These are phyloP conservation scores for Phytophthora vignae DNA, from an alignment of 352 stramenopile species.

Conservation along the genomic window DNA sequence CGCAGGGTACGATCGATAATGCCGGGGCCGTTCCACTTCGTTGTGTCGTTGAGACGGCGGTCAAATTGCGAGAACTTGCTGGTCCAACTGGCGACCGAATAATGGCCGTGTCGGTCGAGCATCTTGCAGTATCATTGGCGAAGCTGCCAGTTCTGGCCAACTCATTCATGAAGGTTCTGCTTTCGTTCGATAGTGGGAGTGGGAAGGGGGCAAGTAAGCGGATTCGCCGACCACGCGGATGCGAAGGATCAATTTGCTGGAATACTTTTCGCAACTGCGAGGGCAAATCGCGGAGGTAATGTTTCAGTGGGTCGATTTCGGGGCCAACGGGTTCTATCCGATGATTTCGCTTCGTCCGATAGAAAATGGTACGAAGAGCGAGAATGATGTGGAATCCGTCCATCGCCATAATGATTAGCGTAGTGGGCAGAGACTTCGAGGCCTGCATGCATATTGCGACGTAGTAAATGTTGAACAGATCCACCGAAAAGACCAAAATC, in stretches of 20 bases:
- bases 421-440: slow-evolving; percentile 1
- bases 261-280: neutral
- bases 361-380: neutral
- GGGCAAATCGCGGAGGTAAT: neutral
- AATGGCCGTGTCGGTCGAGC: neutral
- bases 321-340: neutral
- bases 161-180: slow-evolving; percentile 5
- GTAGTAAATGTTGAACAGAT: slow-evolving; percentile 32
- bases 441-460: slow-evolving; percentile 27
- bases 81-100: neutral
- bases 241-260: neutral
- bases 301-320: neutral
- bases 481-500: slow-evolving; percentile 30
- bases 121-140: neutral
- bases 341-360: neutral
- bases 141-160: slow-evolving; percentile 1
- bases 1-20: neutral
- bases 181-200: slow-evolving; percentile 14
- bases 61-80: neutral
- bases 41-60: neutral
- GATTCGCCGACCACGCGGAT: neutral
- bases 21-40: neutral
- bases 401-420: slow-evolving; percentile 7
- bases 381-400: slow-evolving; percentile 11
- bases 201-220: slow-evolving; percentile 15